These are phyloP conservation scores for Kluyveromyces siamensis DNA, from an alignment of 805 yeast species.

Conservation along the genomic window DNA sequence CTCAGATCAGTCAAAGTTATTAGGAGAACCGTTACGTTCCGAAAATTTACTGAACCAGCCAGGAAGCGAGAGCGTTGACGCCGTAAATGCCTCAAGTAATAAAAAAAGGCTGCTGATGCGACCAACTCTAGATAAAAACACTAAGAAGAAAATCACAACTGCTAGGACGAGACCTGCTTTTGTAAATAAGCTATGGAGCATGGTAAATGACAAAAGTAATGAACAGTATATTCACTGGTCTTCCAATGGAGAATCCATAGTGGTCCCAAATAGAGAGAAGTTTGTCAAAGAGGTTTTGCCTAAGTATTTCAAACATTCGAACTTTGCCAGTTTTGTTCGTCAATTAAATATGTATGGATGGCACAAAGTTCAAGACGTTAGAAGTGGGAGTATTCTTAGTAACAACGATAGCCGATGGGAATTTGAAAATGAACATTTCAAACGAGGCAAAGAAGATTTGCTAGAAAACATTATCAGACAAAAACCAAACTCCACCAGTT, in stretches of 20 bases:
- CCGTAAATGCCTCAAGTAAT: neutral
- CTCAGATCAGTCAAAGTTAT: neutral
- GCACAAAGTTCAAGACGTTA: slow-evolving; percentile 95
- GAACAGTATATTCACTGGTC: slow-evolving; percentile 72
- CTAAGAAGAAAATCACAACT: slow-evolving; percentile 11
- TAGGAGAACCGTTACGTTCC: neutral
- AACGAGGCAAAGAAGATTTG: slow-evolving; percentile 70
- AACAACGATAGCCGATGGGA: slow-evolving; percentile 77
- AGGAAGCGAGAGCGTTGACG: neutral
- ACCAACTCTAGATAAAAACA: neutral
- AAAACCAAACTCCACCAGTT: slow-evolving; percentile 27
- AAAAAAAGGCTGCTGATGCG: neutral
- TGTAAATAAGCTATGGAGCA: slow-evolving; percentile 88
- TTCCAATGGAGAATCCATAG: slow-evolving; percentile 75
- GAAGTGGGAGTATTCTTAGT: slow-evolving; percentile 54
- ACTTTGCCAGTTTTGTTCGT: slow-evolving; percentile 91
- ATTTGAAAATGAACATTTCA: slow-evolving; percentile 75
- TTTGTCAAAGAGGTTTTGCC: slow-evolving; percentile 84
- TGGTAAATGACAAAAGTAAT: slow-evolving; percentile 80
- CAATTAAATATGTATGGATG: slow-evolving; percentile 98
- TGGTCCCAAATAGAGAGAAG: slow-evolving; percentile 69
- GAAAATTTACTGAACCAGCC: neutral
- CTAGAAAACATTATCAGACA: slow-evolving; percentile 81
- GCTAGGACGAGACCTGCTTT: slow-evolving; percentile 74
- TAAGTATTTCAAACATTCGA: slow-evolving; percentile 87